Percentiles rank a stretch among this genome's conserved stretches.
phyloP scores from a whole-genome alignment of 108 stramenopile genomes.

The Poteriospumella lacustris region DNA sequence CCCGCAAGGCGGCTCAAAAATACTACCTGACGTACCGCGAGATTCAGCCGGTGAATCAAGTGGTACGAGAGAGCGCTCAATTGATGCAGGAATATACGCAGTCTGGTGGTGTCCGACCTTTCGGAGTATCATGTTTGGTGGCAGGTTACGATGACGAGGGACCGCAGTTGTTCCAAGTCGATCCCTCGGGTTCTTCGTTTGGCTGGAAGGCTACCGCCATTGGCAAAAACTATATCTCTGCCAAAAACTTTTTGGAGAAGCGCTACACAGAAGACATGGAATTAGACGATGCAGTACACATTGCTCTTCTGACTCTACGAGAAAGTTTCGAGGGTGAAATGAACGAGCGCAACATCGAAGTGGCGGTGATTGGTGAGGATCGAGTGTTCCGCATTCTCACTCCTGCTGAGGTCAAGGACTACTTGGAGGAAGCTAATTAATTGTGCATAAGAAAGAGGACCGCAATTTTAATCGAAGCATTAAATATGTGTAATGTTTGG shows the following conservation, averaged over 20 bases:
- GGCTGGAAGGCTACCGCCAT: conserved; percentile 99
- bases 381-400: conserved; percentile 86
- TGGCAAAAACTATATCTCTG: conserved; percentile 94
- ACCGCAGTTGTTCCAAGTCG: conserved; percentile 87
- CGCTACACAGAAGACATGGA: conserved; percentile 88
- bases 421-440: conserved; percentile 81
- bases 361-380: conserved; percentile 78
- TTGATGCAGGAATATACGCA: conserved; percentile 95
- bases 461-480: too few relatives aligned
- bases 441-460: too few relatives aligned
- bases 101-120: conserved; percentile 93
- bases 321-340: conserved; percentile 99
- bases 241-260: conserved; percentile 96
- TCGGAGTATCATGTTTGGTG: conserved; percentile 86
- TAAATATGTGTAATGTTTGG: too few relatives aligned
- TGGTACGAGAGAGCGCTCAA: conserved; percentile 81
- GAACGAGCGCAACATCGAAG: conserved; percentile 94
- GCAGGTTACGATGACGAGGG: conserved; percentile 87
- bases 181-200: conserved; percentile 95
- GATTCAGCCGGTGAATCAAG: conserved; percentile 78
- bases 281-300: conserved; percentile 98
- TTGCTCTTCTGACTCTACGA: conserved; percentile 88
- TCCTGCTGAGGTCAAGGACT: conserved; percentile 97
- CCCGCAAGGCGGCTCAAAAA: conserved; percentile 84
- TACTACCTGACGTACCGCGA: conserved; percentile 80